These are phyloP conservation scores for Populus hybrid DNA, from an alignment of 441 rosid genomes.

Conservation along the genomic window DNA sequence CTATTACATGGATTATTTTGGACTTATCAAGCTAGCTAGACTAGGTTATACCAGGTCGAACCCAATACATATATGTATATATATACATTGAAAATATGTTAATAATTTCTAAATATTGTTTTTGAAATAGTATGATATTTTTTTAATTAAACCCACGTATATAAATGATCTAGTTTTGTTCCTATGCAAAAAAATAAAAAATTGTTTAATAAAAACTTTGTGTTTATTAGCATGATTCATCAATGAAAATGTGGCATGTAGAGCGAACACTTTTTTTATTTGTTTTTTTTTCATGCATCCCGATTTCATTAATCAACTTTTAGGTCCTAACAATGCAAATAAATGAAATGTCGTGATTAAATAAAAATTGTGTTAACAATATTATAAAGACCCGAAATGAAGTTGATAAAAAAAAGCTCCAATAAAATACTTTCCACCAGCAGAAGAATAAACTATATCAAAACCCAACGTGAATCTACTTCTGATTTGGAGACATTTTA, in stretches of 20 bases:
- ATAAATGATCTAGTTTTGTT: not conserved
- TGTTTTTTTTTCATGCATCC: not conserved
- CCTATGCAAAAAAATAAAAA: not conserved
- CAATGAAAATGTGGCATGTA: not conserved
- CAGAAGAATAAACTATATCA: not conserved
- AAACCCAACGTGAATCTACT: not conserved
- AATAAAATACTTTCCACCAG: not conserved
- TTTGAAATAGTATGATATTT: too few species aligned
- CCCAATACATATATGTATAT: too few species aligned
- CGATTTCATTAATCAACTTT: not conserved
- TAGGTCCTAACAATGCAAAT: not conserved
- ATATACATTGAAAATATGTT: too few species aligned
- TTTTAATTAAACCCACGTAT: too few species aligned
- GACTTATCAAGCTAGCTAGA: too few species aligned
- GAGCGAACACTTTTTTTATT: not conserved
- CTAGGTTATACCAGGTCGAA: too few species aligned
- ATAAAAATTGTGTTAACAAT: not conserved
- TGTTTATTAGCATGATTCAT: not conserved
- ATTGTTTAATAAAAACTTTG: too few species aligned
- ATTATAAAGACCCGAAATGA: not conserved
- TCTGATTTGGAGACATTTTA: too few species aligned
- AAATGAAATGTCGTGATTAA: too few species aligned
- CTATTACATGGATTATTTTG: rapidly evolving
- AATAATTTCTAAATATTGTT: too few species aligned
- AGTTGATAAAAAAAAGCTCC: not conserved